Percentiles rank a stretch among this genome's conserved stretches.
Evolutionary conservation across 768 basidiomycete genomes (phyloP).

Genomic region (Cyclocybe cylindracea): DNA sequence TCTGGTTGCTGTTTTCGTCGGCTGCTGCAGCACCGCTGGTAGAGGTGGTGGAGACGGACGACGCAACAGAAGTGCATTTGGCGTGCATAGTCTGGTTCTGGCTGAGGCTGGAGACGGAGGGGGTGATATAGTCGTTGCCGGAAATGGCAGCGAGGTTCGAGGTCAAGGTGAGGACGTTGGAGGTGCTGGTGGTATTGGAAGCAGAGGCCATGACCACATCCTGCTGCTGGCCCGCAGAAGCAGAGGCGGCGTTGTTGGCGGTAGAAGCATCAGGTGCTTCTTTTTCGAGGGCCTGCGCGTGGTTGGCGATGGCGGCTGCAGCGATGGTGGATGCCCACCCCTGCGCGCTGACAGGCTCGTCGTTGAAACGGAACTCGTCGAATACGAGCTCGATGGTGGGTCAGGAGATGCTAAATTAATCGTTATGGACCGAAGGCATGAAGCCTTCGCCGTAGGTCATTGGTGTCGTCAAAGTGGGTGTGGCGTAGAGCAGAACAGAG

Average conservation of each 20-base stretch:
- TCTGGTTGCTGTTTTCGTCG: slow-evolving; percentile 32
- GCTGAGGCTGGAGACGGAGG: slow-evolving; percentile 5
- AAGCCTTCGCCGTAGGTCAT: slow-evolving; percentile 83
- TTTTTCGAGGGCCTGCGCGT: slow-evolving; percentile 9
- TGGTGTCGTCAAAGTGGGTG: slow-evolving; percentile 63
- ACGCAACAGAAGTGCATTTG: slow-evolving; percentile 5
- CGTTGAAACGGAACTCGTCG: slow-evolving; percentile 72
- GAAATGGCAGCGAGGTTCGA: background rate
- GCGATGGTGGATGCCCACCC: slow-evolving; percentile 21
- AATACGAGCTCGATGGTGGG: slow-evolving; percentile 86
- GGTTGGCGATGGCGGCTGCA: slow-evolving; percentile 9
- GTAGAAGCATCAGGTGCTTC: slow-evolving; percentile 3
- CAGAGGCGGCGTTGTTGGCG: slow-evolving; percentile 7
- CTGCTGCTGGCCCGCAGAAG: slow-evolving; percentile 27
- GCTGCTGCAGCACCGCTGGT: slow-evolving; percentile 20
- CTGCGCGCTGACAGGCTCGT: slow-evolving; percentile 31
- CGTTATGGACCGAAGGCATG: slow-evolving; percentile 43
- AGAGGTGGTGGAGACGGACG: slow-evolving; percentile 14
- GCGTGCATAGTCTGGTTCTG: no score
- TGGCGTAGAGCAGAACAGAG: slow-evolving; percentile 66
- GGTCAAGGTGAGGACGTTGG: background rate
- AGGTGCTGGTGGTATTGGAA: slow-evolving; percentile 4
- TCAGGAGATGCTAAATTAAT: slow-evolving; percentile 63
- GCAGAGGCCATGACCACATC: slow-evolving; percentile 31
- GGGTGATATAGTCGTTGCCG: slow-evolving; percentile 2